Evolutionary conservation across 306 rosid species (phyloP).

Genomic region (Fragaria ananassa): DNA sequence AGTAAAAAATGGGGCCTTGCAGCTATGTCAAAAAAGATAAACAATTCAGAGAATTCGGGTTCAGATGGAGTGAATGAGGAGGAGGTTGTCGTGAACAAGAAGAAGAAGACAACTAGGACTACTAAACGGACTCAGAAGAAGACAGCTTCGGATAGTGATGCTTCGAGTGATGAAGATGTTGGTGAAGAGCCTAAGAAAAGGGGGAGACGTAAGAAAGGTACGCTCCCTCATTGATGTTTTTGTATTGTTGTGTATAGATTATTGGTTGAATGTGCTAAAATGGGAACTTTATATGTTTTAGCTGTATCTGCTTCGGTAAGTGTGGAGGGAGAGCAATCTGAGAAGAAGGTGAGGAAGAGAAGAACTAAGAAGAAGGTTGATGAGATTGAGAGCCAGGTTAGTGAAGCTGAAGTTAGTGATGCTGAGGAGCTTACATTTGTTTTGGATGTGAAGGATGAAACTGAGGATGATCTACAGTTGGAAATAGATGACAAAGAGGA

Average conservation of each 20-base stretch:
- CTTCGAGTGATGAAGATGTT: conserved; percentile 37
- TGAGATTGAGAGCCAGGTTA: conserved; percentile 35
- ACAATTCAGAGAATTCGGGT: conserved; percentile 35
- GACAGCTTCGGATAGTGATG: conserved; percentile 36
- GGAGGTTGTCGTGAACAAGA: conserved; percentile 43
- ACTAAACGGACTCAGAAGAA: conserved; percentile 55
- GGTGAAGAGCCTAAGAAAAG: conserved; percentile 49
- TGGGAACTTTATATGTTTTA: conserved; percentile 27
- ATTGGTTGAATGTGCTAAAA: conserved; percentile 24
- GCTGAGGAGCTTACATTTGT: conserved; percentile 44
- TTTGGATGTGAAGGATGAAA: conserved; percentile 50
- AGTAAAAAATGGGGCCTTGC: conserved; percentile 49
- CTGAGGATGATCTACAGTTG: conserved; percentile 45
- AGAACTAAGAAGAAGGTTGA: conserved; percentile 47
- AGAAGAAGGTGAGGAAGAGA: conserved; percentile 55
- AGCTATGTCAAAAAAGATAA: conserved; percentile 62
- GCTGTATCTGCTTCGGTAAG: conserved; percentile 46
- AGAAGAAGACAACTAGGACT: conserved; percentile 53
- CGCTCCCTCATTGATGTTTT: conserved; percentile 10
- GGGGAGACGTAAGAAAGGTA: conserved; percentile 58
- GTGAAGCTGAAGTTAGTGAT: conserved; percentile 45
- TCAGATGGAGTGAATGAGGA: conserved; percentile 44
- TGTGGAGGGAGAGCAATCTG: conserved; percentile 50
- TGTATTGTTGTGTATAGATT: neutral
- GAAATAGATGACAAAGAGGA: conserved; percentile 70